Conservation (phyloP, 1,139 yeast species). For the Geotrichum carabidarum region DNA sequence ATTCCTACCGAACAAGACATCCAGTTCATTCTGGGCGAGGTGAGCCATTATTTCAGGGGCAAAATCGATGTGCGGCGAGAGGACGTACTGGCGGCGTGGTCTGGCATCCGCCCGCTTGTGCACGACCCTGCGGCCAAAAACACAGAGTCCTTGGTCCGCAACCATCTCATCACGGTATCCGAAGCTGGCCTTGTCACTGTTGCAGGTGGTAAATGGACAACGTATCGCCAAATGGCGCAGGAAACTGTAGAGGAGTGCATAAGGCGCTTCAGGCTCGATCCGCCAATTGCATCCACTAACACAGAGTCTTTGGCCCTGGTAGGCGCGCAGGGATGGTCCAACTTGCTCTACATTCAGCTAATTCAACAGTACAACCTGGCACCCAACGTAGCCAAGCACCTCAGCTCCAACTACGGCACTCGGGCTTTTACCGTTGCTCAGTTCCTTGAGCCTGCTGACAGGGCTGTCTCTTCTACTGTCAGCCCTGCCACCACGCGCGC, state of each 20-base stretch:
- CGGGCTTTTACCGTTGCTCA: slow-evolving; percentile 68
- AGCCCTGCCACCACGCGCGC: slow-evolving; percentile 29
- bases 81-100: slow-evolving; percentile 93
- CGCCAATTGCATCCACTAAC: slow-evolving; percentile 46
- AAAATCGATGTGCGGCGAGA: slow-evolving; percentile 84
- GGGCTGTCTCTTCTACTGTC: slow-evolving; percentile 32
- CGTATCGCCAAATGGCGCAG: slow-evolving; percentile 96
- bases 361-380: slow-evolving; percentile 75
- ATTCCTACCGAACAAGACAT: slow-evolving; percentile 86
- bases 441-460: slow-evolving; percentile 37
- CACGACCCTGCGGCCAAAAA: slow-evolving; percentile 69
- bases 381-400: slow-evolving; percentile 72
- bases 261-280: slow-evolving; percentile 44
- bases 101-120: slow-evolving; percentile 92
- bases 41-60: slow-evolving; percentile 70
- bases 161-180: slow-evolving; percentile 72
- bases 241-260: slow-evolving; percentile 81
- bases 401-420: slow-evolving; percentile 83
- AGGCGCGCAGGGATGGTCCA: slow-evolving; percentile 67
- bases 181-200: slow-evolving; percentile 76
- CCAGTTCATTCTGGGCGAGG: slow-evolving; percentile 77
- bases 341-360: slow-evolving; percentile 69
- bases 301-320: slow-evolving; percentile 60
- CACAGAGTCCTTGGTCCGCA: slow-evolving; percentile 80
- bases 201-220: slow-evolving; percentile 98